A percentile compares a stretch with the other conserved stretches of the same genome.
phyloP scores from a whole-genome alignment of 106 monocot species.

The Agapanthus africanus region DNA sequence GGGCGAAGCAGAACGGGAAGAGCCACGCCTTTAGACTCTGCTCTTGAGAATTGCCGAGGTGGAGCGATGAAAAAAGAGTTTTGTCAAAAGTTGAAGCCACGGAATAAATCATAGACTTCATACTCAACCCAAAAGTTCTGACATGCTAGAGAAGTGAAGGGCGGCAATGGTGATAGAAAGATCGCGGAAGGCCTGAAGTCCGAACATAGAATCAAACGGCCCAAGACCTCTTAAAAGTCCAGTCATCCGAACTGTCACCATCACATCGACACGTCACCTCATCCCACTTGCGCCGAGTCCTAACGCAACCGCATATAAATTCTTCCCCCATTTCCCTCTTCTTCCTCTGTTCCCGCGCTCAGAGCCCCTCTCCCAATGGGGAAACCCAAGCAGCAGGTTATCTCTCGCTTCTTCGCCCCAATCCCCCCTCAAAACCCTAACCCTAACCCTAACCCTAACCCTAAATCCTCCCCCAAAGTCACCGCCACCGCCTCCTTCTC shows the following conservation, averaged over 20 bases:
- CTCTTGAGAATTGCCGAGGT: too few relatives aligned
- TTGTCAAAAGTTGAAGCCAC: too few relatives aligned
- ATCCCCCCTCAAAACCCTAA: conserved; percentile 25
- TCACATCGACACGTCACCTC: neutral
- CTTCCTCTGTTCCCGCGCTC: neutral
- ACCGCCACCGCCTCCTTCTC: conserved; percentile 73
- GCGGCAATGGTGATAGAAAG: too few relatives aligned
- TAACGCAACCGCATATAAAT: neutral
- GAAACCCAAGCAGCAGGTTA: conserved; percentile 76
- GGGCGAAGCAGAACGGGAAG: too few relatives aligned
- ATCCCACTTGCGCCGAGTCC: neutral
- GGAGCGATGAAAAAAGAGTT: too few relatives aligned
- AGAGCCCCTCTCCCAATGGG: conserved; percentile 40
- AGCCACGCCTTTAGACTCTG: too few relatives aligned
- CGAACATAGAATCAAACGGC: too few relatives aligned
- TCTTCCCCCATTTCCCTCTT: neutral
- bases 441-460: neutral
- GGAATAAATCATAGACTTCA: too few relatives aligned
- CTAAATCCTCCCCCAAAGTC: conserved; percentile 46
- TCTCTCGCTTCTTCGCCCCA: conserved; percentile 94
- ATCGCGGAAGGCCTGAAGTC: too few relatives aligned
- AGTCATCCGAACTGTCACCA: neutral
- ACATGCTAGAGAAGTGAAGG: too few relatives aligned
- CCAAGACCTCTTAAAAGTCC: too few relatives aligned
- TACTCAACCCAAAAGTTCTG: too few relatives aligned